phyloP scores from a whole-genome alignment of 2,329 filamentous ascomycete species.

The Paecilomyces fulvus region DNA sequence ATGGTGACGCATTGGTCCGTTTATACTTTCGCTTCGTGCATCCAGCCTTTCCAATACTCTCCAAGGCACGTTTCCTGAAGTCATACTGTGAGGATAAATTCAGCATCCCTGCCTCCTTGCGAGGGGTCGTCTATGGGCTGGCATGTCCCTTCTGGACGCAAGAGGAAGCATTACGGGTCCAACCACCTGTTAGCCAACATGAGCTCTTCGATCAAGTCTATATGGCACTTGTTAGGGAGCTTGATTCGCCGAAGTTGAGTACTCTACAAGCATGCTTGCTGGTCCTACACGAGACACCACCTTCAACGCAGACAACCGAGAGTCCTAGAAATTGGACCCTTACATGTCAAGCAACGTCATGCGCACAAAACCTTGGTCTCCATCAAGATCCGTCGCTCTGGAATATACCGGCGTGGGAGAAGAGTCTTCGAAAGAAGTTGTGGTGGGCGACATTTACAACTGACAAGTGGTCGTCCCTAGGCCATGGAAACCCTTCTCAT shows the following conservation, averaged over 20 bases:
- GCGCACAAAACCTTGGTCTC: slow-evolving; percentile 40
- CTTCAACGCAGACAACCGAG: slow-evolving; percentile 40
- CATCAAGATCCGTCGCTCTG: slow-evolving; percentile 38
- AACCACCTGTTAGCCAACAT: slow-evolving; percentile 34
- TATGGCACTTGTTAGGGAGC: slow-evolving; percentile 36
- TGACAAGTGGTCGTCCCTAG: slow-evolving; percentile 40
- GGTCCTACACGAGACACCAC: slow-evolving; percentile 39
- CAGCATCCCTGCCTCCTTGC: slow-evolving; percentile 37
- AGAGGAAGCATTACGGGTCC: slow-evolving; percentile 21
- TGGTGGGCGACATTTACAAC: slow-evolving; percentile 40
- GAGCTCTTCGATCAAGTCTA: slow-evolving; percentile 38
- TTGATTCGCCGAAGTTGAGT: slow-evolving; percentile 41
- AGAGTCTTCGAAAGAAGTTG: slow-evolving; percentile 32
- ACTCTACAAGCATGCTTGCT: slow-evolving; percentile 42
- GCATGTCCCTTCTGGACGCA: slow-evolving; percentile 37
- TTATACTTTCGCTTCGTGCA: slow-evolving; percentile 42
- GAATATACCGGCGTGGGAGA: slow-evolving; percentile 36
- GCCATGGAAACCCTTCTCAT: slow-evolving; percentile 42
- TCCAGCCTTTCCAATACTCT: slow-evolving; percentile 36
- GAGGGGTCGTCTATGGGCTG: slow-evolving; percentile 39
- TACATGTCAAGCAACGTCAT: slow-evolving; percentile 36
- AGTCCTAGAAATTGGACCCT: slow-evolving; percentile 40
- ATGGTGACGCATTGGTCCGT: slow-evolving; percentile 35
- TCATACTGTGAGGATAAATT: slow-evolving; percentile 31
- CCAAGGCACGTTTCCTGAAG: slow-evolving; percentile 37